Evolutionary conservation across 441 rosid species (phyloP).

Genomic region (Gossypium davidsonii): DNA sequence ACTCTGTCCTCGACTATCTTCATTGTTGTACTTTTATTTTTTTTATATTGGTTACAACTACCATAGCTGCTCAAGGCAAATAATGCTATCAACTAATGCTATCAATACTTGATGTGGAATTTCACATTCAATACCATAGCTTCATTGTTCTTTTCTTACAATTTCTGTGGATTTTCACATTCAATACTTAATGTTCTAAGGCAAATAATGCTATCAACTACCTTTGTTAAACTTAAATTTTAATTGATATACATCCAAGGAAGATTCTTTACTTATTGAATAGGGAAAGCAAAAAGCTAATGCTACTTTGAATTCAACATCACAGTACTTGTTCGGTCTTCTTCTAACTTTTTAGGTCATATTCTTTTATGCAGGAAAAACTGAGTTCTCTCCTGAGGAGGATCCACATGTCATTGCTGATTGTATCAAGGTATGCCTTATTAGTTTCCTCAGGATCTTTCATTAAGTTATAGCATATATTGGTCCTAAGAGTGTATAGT

Average conservation of each 20-base stretch:
- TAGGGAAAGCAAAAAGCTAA: slow-evolving; percentile 5
- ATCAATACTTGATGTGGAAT: neutral
- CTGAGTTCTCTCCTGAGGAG: slow-evolving; percentile 61
- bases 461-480: slow-evolving; percentile 6
- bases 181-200: neutral
- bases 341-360: slow-evolving; percentile 14
- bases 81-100: neutral
- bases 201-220: neutral
- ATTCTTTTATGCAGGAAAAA: slow-evolving; percentile 54
- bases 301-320: neutral
- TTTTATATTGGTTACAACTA: neutral
- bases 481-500: slow-evolving; percentile 17
- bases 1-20: slow-evolving; percentile 7
- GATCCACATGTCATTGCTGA: slow-evolving; percentile 95
- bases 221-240: slow-evolving; percentile 8
- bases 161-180: neutral
- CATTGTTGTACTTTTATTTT: neutral
- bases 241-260: neutral
- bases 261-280: slow-evolving; percentile 4
- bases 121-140: neutral
- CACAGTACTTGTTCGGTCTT: neutral
- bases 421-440: slow-evolving; percentile 73
- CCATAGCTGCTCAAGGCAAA: neutral
- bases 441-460: slow-evolving; percentile 16
- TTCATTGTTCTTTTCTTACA: slow-evolving; percentile 3